Evolutionary conservation across 1,284 basidiomycete species (phyloP).

Genomic region (Boletus semigastroideus): DNA sequence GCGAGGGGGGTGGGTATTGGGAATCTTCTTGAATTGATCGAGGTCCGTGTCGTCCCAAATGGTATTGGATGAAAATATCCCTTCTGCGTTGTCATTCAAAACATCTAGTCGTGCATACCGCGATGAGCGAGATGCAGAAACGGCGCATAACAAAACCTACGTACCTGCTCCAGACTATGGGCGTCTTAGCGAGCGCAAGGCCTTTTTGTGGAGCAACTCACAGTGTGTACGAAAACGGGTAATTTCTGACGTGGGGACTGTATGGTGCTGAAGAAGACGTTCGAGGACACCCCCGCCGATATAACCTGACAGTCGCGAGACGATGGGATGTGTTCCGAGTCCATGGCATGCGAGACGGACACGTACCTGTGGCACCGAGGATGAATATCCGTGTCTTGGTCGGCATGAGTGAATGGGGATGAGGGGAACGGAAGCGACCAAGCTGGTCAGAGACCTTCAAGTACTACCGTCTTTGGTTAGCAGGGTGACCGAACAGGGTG

Average conservation of each 20-base stretch:
- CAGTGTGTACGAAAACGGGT: conserved; percentile 9
- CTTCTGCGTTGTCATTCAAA: conserved; percentile 35
- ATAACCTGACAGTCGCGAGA: conserved; percentile 33
- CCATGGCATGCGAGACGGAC: too few relatives aligned
- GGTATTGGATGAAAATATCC: conserved; percentile 34
- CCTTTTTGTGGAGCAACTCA: too few relatives aligned
- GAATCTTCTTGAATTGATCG: conserved; percentile 39
- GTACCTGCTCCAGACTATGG: too few relatives aligned
- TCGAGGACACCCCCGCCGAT: conserved; percentile 42
- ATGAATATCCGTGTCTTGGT: too few relatives aligned
- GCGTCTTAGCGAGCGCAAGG: too few relatives aligned
- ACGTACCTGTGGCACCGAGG: too few relatives aligned
- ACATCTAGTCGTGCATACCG: conserved; percentile 20
- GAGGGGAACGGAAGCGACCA: too few relatives aligned
- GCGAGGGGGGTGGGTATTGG: conserved; percentile 37
- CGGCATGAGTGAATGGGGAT: too few relatives aligned
- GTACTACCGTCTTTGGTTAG: too few relatives aligned
- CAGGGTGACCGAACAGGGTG: too few relatives aligned
- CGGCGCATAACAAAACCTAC: neutral
- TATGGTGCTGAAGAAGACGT: conserved; percentile 34
- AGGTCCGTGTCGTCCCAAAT: conserved; percentile 42
- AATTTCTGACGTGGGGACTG: conserved; percentile 31
- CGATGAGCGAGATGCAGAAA: neutral
- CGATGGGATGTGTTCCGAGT: too few relatives aligned
- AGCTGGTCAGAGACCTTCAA: too few relatives aligned